These are phyloP conservation scores for Calonectria multiphialidica DNA, from an alignment of 2,329 filamentous ascomycete genomes.

Conservation along the genomic window DNA sequence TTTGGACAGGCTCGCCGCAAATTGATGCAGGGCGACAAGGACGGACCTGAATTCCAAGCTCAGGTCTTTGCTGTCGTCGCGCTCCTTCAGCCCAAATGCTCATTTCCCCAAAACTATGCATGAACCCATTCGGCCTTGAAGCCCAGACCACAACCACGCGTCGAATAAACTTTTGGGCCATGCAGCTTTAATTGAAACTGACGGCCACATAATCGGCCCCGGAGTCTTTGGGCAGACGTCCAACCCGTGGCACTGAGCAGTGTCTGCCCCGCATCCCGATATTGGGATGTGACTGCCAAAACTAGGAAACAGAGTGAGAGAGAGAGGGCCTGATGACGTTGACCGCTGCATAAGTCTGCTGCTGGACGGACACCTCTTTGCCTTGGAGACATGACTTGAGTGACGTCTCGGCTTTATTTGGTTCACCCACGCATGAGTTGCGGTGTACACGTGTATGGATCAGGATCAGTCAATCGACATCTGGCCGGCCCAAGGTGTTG, in stretches of 20 bases:
- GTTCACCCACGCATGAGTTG: neutral
- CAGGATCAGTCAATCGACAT: too few species aligned
- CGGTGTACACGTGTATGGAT: neutral
- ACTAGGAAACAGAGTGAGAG: too few species aligned
- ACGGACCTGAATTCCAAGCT: neutral
- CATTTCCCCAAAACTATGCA: constrained; percentile 17
- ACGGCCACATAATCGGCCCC: constrained; percentile 13
- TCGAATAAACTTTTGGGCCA: constrained; percentile 1
- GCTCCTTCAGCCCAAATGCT: constrained; percentile 1
- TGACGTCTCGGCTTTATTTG: constrained; percentile 2
- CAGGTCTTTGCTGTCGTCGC: neutral
- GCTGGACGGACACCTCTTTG: neutral
- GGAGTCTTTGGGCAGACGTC: neutral
- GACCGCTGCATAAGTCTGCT: neutral
- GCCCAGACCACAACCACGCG: constrained; percentile 5
- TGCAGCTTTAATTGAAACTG: constrained; percentile 10
- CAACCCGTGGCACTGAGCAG: neutral
- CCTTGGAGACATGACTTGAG: neutral
- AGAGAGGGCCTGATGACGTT: neutral
- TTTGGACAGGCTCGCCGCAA: neutral
- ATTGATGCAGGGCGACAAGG: neutral
- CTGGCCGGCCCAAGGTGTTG: neutral
- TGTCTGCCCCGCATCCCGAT: constrained; percentile 4
- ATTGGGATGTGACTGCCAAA: neutral
- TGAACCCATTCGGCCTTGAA: constrained; percentile 17